These are phyloP conservation scores for Annulohypoxylon nitens DNA, from an alignment of 495 filamentous ascomycete species.

Conservation along the genomic window DNA sequence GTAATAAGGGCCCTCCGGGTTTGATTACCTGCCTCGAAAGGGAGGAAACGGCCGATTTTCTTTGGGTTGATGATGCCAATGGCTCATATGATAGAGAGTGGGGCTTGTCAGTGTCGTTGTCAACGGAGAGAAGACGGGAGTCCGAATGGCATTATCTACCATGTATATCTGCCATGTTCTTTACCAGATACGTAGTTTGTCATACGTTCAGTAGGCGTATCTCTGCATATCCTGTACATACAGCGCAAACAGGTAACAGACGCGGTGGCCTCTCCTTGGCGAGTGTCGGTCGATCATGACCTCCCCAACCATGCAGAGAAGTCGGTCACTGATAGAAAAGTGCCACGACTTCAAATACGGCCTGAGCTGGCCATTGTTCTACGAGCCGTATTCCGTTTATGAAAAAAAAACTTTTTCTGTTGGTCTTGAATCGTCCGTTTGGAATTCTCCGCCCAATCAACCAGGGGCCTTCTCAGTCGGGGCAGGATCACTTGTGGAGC, in stretches of 20 bases:
- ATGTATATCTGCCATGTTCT: slow-evolving; percentile 22
- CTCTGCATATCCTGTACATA: slow-evolving; percentile 45
- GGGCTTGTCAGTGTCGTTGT: slow-evolving; percentile 34
- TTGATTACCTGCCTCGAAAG: slow-evolving; percentile 46
- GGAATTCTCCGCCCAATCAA: slow-evolving; percentile 41
- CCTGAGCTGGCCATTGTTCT: slow-evolving; percentile 39
- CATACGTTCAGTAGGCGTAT: slow-evolving; percentile 27
- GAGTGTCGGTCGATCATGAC: slow-evolving; percentile 41
- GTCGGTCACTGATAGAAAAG: slow-evolving; percentile 46
- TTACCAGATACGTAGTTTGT: slow-evolving; percentile 29
- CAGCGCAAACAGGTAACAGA: slow-evolving; percentile 46
- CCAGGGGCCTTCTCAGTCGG: slow-evolving; percentile 27
- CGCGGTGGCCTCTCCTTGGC: slow-evolving; percentile 47
- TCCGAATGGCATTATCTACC: slow-evolving; percentile 33
- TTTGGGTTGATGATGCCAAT: slow-evolving; percentile 37
- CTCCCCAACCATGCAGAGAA: slow-evolving; percentile 37
- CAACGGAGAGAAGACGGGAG: slow-evolving; percentile 19
- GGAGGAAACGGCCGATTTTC: slow-evolving; percentile 38
- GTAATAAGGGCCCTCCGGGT: slow-evolving; percentile 43
- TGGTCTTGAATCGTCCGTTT: slow-evolving; percentile 41
- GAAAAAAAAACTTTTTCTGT: slow-evolving; percentile 24
- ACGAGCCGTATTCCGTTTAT: slow-evolving; percentile 38
- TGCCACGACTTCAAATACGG: slow-evolving; percentile 46
- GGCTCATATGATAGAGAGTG: slow-evolving; percentile 30
- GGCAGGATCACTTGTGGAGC: slow-evolving; percentile 41